These are phyloP conservation scores for Teratosphaeria gauchensis DNA, from an alignment of 2,329 filamentous ascomycete genomes.

Conservation along the genomic window DNA sequence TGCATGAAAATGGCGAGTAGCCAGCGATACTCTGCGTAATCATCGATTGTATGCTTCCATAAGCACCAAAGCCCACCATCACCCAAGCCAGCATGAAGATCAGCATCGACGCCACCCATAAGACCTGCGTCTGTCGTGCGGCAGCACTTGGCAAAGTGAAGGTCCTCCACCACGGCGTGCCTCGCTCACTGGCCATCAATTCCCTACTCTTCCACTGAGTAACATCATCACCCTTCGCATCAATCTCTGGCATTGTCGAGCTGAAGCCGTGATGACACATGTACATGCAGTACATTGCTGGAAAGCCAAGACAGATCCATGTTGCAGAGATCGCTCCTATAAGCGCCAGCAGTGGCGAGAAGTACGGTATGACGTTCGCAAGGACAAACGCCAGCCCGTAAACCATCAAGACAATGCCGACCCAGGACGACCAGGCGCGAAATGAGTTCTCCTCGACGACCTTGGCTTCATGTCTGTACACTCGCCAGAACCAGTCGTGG, in stretches of 20 bases:
- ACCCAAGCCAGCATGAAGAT: not conserved
- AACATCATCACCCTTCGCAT: not conserved
- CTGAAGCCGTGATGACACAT: not conserved
- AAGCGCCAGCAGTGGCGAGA: slow-evolving; percentile 56
- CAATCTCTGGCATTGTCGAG: not conserved
- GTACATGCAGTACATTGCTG: not conserved
- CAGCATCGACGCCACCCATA: not conserved
- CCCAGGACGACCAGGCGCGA: slow-evolving; percentile 41
- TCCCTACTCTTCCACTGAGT: not conserved
- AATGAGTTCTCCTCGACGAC: not conserved
- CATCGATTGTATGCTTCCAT: not conserved
- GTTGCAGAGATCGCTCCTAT: slow-evolving; percentile 52
- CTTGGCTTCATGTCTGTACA: slow-evolving; percentile 39
- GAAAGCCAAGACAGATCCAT: slow-evolving; percentile 33
- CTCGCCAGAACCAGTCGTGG: slow-evolving; percentile 54
- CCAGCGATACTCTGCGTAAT: not conserved
- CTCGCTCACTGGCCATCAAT: not conserved
- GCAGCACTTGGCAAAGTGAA: not conserved
- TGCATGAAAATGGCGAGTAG: not conserved
- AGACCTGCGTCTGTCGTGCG: not conserved
- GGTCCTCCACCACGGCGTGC: not conserved
- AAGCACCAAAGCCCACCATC: not conserved
- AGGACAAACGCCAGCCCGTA: slow-evolving; percentile 61
- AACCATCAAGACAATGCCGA: slow-evolving; percentile 44
- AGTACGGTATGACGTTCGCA: slow-evolving; percentile 60